Conservation (phyloP, 2,329 filamentous ascomycete species). For the Beauveria brongniartii region DNA sequence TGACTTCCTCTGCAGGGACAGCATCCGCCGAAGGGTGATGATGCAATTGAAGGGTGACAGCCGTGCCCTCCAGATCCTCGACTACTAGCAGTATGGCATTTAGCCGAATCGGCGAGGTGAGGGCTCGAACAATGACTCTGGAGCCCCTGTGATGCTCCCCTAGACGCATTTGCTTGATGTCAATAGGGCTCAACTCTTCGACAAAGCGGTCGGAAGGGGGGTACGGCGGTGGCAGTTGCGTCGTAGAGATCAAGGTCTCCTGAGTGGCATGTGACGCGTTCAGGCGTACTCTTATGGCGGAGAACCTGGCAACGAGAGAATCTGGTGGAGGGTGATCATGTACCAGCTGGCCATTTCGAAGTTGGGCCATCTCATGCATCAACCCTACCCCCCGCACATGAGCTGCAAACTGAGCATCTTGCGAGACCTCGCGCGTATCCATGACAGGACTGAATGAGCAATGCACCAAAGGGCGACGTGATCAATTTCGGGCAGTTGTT, state of each 20-base stretch:
- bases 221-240: neutral
- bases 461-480: too few species aligned
- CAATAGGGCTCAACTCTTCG: neutral
- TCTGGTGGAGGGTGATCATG: neutral
- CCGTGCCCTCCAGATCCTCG: constrained; percentile 31
- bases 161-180: neutral
- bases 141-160: constrained; percentile 12
- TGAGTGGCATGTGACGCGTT: neutral
- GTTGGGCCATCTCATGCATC: neutral
- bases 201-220: neutral
- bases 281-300: neutral
- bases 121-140: constrained; percentile 13
- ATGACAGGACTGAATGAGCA: neutral
- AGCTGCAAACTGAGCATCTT: neutral
- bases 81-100: constrained; percentile 23
- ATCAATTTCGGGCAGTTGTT: too few species aligned
- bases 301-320: neutral
- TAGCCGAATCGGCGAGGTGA: constrained; percentile 15
- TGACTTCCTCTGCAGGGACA: constrained; percentile 24
- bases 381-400: neutral
- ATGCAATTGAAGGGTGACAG: constrained; percentile 30
- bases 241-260: neutral
- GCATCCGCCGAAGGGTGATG: constrained; percentile 31
- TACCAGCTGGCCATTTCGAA: neutral
- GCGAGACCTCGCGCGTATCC: neutral